Base-by-base conservation (phyloP, 148 eudicot species). In the Silene latifolia region DNA sequence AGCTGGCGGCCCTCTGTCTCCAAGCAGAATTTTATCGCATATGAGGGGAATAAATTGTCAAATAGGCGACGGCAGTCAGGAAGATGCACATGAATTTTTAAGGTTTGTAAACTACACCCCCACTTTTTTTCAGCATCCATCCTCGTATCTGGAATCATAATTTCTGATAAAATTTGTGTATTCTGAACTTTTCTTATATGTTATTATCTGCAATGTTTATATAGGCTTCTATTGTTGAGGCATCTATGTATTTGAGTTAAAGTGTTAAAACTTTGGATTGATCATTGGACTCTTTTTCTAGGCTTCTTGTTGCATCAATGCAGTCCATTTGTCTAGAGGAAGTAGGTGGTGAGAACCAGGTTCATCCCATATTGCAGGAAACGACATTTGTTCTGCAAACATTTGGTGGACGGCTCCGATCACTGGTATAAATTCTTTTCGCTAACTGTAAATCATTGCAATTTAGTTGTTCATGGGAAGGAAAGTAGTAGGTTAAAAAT, bases 11-110 rank as follows among this genome's bases (percentile, higher is more conserved):
- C 96, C 98, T 60, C 77, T 88, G 69, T 94, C 98, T 51, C 89
- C 97, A 12, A 84, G 85, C 63, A 83, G 89, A 80, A 87, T 93
- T 83, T 84, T 93, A 70, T 81, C 82, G 14, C 92, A 91, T 71
- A 85, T 93, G 87, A 83, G 94, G 65, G 84, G 89, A 58, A 83
- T 84, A 69, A 90, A 87, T 82, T 79, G 89, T 85, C 98, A 86
- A 64, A 88, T 94, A 69, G 97, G 96, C 68, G 90, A 90, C 47
- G 98, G 97, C 69, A 91, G 97, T 82, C 97, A 94, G 82, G 98
- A 94, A 90, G 98, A 94, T 79, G 98, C 98, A 53, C 98, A 94
- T 80, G 98, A 94, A 85, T 94, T 91, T 79, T 90, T 94, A 76
- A 87, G 98, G 98, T n/a, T n/a, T n/a, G n/a, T n/a, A n/a, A n/a